Conservation (phyloP, 31 red algal genomes). For the Endocladia muricata region DNA sequence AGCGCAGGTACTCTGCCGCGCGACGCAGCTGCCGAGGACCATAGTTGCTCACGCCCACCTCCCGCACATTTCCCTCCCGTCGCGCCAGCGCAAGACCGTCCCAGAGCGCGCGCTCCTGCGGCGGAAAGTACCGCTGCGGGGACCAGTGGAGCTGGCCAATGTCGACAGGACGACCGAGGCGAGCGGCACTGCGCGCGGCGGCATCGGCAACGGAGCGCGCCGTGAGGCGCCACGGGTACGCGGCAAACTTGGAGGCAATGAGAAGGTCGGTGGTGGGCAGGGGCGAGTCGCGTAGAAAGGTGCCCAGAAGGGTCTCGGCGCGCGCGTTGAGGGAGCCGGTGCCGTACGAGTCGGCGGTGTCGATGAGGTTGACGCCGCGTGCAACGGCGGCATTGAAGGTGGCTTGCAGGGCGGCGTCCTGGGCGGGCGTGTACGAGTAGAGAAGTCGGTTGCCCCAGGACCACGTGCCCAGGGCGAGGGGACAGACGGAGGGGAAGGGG, state of each 20-base stretch:
- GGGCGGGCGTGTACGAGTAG: slow-evolving; percentile 35
- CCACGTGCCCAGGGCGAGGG: slow-evolving; percentile 72
- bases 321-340: slow-evolving; percentile 52
- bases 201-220: slow-evolving; percentile 48
- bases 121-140: slow-evolving; percentile 33
- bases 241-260: slow-evolving; percentile 76
- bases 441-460: slow-evolving; percentile 75
- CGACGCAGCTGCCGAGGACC: slow-evolving; percentile 39
- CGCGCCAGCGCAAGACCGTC: slow-evolving; percentile 71
- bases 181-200: slow-evolving; percentile 30
- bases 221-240: slow-evolving; percentile 82
- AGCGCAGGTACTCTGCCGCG: slow-evolving; percentile 28
- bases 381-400: slow-evolving; percentile 29
- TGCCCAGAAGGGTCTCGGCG: slow-evolving; percentile 64
- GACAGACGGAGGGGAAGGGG: slow-evolving; percentile 16
- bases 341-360: slow-evolving; percentile 86
- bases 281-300: slow-evolving; percentile 14
- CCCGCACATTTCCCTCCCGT: slow-evolving; percentile 44
- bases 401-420: slow-evolving; percentile 29
- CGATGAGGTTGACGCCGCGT: slow-evolving; percentile 60
- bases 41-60: slow-evolving; percentile 74
- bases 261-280: slow-evolving; percentile 13
- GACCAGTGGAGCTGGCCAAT: slow-evolving; percentile 77
- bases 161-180: slow-evolving; percentile 38
- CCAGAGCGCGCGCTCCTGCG: slow-evolving; percentile 63